Percentiles rank a stretch among this genome's conserved stretches.
These are phyloP conservation scores for Ajuga chamaepitys DNA, from an alignment of 257 asterid genomes.

Conservation along the genomic window DNA sequence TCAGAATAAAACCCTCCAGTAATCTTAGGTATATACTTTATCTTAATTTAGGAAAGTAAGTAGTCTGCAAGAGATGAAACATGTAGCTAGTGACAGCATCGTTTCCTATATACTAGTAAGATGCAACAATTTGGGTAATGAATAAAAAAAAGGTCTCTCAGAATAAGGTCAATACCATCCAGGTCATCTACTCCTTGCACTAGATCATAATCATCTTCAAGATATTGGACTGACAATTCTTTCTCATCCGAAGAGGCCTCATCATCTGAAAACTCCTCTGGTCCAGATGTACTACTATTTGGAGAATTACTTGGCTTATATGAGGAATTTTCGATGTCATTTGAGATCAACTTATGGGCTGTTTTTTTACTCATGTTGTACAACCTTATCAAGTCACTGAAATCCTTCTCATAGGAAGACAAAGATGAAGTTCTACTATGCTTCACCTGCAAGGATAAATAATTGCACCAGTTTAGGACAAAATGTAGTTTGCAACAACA, in stretches of 20 bases:
- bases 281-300: conserved; percentile 23
- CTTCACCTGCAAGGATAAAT: conserved; percentile 47
- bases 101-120: neutral
- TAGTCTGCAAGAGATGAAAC: neutral
- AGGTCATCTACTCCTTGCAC: conserved; percentile 58
- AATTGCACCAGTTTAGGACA: neutral
- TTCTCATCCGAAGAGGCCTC: conserved; percentile 37
- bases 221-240: conserved; percentile 52
- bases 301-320: conserved; percentile 13
- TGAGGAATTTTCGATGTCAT: conserved; percentile 25
- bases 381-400: conserved; percentile 36
- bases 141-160: conserved; percentile 2
- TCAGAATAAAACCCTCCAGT: conserved; percentile 5
- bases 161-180: conserved; percentile 40
- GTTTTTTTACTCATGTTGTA: conserved; percentile 33
- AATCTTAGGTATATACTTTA: neutral
- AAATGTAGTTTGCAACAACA: neutral
- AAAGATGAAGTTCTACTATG: conserved; percentile 58
- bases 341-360: conserved; percentile 10
- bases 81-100: neutral
- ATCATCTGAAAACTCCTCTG: conserved; percentile 29
- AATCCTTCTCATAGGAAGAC: conserved; percentile 55
- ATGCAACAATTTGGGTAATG: neutral
- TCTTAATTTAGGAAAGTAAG: neutral
- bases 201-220: conserved; percentile 66